A percentile compares a stretch with the other conserved stretches of the same genome.
These are phyloP conservation scores for Hyphodiscus sp. DNA, from an alignment of 2,329 filamentous ascomycete genomes.

Conservation along the genomic window DNA sequence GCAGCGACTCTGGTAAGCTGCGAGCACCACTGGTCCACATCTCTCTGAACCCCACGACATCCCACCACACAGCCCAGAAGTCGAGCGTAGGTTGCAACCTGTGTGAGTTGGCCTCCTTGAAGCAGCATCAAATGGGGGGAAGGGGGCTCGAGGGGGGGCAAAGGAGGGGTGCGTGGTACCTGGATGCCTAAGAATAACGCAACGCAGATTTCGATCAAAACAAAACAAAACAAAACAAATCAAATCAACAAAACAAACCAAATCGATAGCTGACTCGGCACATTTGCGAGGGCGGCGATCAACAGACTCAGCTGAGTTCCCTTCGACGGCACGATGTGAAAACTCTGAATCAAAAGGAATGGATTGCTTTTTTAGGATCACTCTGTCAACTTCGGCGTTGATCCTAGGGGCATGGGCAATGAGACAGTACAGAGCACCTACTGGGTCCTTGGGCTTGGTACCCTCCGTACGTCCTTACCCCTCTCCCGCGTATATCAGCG, in stretches of 20 bases:
- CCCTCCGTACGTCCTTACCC: too few species aligned
- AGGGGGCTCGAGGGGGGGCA: too few species aligned
- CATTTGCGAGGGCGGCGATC: background rate
- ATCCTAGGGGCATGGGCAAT: background rate
- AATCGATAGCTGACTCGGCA: background rate
- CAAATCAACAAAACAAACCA: too few species aligned
- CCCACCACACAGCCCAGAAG: background rate
- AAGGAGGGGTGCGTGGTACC: conserved; percentile 7
- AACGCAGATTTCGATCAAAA: too few species aligned
- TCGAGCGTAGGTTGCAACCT: background rate
- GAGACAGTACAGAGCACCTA: conserved; percentile 1
- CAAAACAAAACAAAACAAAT: too few species aligned
- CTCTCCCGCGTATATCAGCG: conserved; percentile 1
- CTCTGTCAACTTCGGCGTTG: background rate
- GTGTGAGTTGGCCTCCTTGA: background rate
- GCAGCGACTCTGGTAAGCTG: background rate
- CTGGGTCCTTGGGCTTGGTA: background rate
- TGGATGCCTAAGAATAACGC: conserved; percentile 1
- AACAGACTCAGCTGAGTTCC: background rate
- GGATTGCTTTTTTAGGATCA: background rate
- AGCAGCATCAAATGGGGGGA: conserved; percentile 1
- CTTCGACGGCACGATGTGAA: background rate
- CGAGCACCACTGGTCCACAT: background rate
- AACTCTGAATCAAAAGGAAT: background rate
- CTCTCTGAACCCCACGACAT: background rate